Conservation (phyloP, 2,329 filamentous ascomycete genomes). For the Pseudogymnoascus sp. region DNA sequence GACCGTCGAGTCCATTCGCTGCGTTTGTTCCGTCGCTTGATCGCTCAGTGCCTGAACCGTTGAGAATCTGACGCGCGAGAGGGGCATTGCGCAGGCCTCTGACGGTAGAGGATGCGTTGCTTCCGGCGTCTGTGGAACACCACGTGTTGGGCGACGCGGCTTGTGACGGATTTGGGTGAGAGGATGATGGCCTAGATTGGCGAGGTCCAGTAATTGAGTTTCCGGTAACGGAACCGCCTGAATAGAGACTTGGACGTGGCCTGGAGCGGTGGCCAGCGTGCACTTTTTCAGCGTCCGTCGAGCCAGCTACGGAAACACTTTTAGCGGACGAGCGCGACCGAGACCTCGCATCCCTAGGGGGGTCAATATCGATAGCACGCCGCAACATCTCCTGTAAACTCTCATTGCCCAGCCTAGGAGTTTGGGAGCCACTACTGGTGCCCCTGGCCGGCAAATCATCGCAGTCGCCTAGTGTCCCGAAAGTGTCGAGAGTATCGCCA, state of each 20-base stretch:
- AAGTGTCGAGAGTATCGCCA: not conserved
- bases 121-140: not conserved
- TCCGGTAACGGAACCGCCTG: not conserved
- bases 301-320: not conserved
- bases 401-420: not conserved
- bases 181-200: not conserved
- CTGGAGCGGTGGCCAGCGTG: not conserved
- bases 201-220: not conserved
- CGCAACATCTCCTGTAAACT: not conserved
- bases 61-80: not conserved
- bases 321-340: not conserved
- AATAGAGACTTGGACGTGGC: not conserved
- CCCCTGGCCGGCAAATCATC: not conserved
- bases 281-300: not conserved
- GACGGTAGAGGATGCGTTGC: not conserved
- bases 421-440: not conserved
- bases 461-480: not conserved
- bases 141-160: not conserved
- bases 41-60: not conserved
- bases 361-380: not conserved
- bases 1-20: not conserved
- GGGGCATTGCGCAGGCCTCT: not conserved
- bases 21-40: not conserved
- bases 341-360: not conserved
- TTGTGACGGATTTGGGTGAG: not conserved